Percentiles rank a stretch among this genome's conserved stretches.
Conservation (phyloP, 1,139 yeast genomes). For the Nakaseomyces kungkrabaensis region DNA sequence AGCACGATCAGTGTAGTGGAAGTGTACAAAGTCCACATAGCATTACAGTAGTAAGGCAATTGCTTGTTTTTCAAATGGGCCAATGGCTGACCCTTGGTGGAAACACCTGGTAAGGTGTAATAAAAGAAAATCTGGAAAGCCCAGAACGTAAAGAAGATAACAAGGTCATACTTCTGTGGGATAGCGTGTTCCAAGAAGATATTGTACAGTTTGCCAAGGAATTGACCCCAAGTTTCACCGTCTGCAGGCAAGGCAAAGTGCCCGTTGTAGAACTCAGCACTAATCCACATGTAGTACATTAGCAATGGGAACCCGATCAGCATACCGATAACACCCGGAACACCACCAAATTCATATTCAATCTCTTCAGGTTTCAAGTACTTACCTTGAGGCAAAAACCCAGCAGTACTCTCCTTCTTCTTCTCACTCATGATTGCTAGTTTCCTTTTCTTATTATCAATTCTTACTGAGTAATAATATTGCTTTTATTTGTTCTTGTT, state of each 20-base stretch:
- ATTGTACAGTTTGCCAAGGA: slow-evolving; percentile 36
- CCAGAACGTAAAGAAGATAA: slow-evolving; percentile 60
- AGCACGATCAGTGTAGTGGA: slow-evolving; percentile 47
- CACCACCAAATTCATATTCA: slow-evolving; percentile 91
- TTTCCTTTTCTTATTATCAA: too few species aligned
- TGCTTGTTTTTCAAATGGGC: slow-evolving; percentile 69
- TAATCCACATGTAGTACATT: slow-evolving; percentile 96
- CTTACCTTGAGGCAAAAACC: slow-evolving; percentile 30
- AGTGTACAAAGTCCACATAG: slow-evolving; percentile 72
- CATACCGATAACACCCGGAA: slow-evolving; percentile 82
- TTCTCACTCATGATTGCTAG: neutral
- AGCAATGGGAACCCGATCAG: slow-evolving; percentile 81
- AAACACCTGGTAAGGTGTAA: slow-evolving; percentile 83
- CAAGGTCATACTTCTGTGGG: slow-evolving; percentile 61
- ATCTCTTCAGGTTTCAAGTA: slow-evolving; percentile 34
- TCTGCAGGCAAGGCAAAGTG: slow-evolving; percentile 56
- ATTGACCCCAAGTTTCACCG: slow-evolving; percentile 50
- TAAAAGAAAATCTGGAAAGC: slow-evolving; percentile 65
- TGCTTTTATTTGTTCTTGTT: too few species aligned
- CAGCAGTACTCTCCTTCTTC: neutral
- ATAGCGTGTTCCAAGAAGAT: slow-evolving; percentile 45
- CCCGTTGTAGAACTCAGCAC: slow-evolving; percentile 73
- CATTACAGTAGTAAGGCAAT: slow-evolving; percentile 91
- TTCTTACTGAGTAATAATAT: too few species aligned
- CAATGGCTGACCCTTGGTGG: slow-evolving; percentile 92